Percentiles rank a stretch among this genome's conserved stretches.
Evolutionary conservation across 2,329 filamentous ascomycete species (phyloP).

Genomic region (Botryotinia globosa): DNA sequence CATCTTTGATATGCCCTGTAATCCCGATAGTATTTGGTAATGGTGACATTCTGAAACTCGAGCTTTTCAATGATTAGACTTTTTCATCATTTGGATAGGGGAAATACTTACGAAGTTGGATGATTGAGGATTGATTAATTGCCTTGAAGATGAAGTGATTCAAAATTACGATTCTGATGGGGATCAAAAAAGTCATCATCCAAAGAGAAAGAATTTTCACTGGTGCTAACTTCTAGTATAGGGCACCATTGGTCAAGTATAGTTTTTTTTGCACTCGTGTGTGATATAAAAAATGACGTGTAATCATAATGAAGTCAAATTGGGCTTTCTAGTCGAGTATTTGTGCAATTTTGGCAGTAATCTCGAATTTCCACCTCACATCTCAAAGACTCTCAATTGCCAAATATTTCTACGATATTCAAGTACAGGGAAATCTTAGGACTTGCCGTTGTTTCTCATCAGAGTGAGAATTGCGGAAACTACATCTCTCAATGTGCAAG

Average conservation of each 20-base stretch:
- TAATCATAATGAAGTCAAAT: neutral
- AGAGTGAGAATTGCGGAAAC: neutral
- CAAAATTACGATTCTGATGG: neutral
- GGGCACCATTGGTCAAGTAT: neutral
- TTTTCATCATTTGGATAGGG: too few species aligned
- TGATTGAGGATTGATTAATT: neutral
- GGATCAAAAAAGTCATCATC: neutral
- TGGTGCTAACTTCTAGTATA: neutral
- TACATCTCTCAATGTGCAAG: neutral
- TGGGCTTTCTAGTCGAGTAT: neutral
- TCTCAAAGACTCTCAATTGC: neutral
- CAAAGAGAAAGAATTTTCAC: neutral
- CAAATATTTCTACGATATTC: neutral
- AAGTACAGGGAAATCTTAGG: neutral
- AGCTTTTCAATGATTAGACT: neutral
- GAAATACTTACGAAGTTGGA: neutral
- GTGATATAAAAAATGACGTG: neutral
- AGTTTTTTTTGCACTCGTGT: too few species aligned
- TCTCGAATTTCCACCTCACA: neutral
- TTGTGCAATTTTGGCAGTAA: neutral
- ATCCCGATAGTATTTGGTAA: neutral
- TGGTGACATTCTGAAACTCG: neutral
- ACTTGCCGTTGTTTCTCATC: neutral
- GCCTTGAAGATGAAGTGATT: neutral
- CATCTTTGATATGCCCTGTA: neutral